Evolutionary conservation across 2,329 filamentous ascomycete species (phyloP).

Genomic region (Pseudocercospora fijiensis): DNA sequence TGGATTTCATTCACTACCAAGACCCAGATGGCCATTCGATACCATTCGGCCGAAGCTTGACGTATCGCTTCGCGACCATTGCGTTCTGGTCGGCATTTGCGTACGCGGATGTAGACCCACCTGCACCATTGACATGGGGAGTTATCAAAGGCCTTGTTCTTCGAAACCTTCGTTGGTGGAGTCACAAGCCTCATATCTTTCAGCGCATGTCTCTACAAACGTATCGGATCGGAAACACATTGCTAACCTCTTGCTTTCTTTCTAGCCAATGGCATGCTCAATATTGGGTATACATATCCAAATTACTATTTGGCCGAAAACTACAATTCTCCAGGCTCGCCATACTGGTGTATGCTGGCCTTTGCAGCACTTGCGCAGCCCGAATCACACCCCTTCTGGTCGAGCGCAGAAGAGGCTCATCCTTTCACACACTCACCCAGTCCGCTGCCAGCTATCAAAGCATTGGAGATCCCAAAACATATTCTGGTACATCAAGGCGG

Average conservation of each 20-base stretch:
- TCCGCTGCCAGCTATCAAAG: slow-evolving; percentile 57
- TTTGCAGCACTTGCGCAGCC: slow-evolving; percentile 73
- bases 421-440: slow-evolving; percentile 51
- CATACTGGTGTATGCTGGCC: slow-evolving; percentile 77
- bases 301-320: slow-evolving; percentile 82
- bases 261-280: slow-evolving; percentile 65
- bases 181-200: slow-evolving; percentile 72
- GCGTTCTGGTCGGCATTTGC: slow-evolving; percentile 78
- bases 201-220: slow-evolving; percentile 42
- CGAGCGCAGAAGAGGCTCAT: slow-evolving; percentile 60
- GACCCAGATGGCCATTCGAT: slow-evolving; percentile 69
- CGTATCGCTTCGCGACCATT: slow-evolving; percentile 83
- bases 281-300: slow-evolving; percentile 73
- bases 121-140: slow-evolving; percentile 71
- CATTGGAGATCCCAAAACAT: slow-evolving; percentile 67
- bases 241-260: background rate
- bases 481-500: slow-evolving; percentile 67
- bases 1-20: slow-evolving; percentile 74
- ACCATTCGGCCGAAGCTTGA: slow-evolving; percentile 74
- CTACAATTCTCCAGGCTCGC: slow-evolving; percentile 71
- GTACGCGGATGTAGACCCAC: slow-evolving; percentile 72
- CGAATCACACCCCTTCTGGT: slow-evolving; percentile 72
- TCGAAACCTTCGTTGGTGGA: slow-evolving; percentile 77
- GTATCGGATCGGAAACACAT: background rate
- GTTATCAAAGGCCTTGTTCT: slow-evolving; percentile 75